Evolutionary conservation across 805 yeast genomes (phyloP).

Genomic region (Candida montana): DNA sequence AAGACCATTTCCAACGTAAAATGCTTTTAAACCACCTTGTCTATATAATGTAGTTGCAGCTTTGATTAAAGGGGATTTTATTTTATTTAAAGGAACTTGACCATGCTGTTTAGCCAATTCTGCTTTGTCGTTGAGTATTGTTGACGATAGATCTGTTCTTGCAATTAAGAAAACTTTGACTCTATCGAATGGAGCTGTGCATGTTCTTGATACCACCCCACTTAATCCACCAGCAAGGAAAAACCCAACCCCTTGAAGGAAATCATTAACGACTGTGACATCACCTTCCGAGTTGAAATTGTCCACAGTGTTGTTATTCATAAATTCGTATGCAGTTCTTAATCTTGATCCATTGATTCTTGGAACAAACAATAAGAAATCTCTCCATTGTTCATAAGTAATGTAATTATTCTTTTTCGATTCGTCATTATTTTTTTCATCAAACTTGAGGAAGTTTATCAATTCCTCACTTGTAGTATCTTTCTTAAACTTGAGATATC

Average conservation of each 20-base stretch:
- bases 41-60: constrained; percentile 79
- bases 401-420: constrained; percentile 46
- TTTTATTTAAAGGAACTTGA: constrained; percentile 36
- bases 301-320: constrained; percentile 69
- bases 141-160: constrained; percentile 73
- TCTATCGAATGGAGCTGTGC: constrained; percentile 96
- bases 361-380: constrained; percentile 79
- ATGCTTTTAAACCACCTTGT: constrained; percentile 83
- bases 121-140: constrained; percentile 53
- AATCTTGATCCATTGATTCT: constrained; percentile 69
- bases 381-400: constrained; percentile 82
- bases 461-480: constrained; percentile 52
- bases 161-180: constrained; percentile 92
- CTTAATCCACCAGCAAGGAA: constrained; percentile 93
- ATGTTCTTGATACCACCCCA: constrained; percentile 92
- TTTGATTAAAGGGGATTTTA: constrained; percentile 69
- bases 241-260: constrained; percentile 80
- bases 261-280: constrained; percentile 74
- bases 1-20: constrained; percentile 93
- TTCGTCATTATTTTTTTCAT: constrained; percentile 38
- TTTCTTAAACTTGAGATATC: constrained; percentile 43
- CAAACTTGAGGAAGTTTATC: constrained; percentile 34
- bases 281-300: constrained; percentile 91
- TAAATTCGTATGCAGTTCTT: constrained; percentile 74
- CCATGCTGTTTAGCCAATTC: constrained; percentile 39